Percentiles rank a stretch among this genome's conserved stretches.
phyloP scores from a whole-genome alignment of 2,329 filamentous ascomycete genomes.

The Verticillium alfalfae region DNA sequence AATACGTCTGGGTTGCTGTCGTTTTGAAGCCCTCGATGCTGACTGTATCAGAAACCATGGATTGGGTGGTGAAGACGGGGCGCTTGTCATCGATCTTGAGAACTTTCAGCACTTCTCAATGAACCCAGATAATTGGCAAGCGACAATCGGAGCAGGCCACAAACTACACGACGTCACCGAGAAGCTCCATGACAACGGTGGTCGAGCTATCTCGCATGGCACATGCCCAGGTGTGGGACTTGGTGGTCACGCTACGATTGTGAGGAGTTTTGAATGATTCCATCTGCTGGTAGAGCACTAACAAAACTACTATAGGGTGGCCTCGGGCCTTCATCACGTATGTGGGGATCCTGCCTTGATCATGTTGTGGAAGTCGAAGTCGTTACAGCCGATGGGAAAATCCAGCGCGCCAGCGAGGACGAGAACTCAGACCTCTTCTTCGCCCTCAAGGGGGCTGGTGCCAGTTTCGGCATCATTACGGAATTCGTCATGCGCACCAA shows the following conservation, averaged over 20 bases:
- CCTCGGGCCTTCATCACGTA: constrained; percentile 51
- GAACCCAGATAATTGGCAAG: constrained; percentile 45
- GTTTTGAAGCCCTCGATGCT: no score
- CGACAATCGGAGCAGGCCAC: constrained; percentile 49
- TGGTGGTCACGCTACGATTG: constrained; percentile 53
- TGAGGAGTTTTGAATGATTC: constrained; percentile 20
- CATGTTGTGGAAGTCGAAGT: constrained; percentile 50
- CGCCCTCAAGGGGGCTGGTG: constrained; percentile 50
- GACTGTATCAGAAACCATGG: constrained; percentile 18
- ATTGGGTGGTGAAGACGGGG: constrained; percentile 44
- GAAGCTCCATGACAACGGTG: constrained; percentile 42
- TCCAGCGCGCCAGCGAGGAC: constrained; percentile 39
- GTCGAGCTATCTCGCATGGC: constrained; percentile 54
- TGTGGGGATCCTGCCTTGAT: constrained; percentile 53
- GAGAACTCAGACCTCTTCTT: constrained; percentile 51
- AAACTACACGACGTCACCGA: constrained; percentile 46
- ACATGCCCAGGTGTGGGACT: constrained; percentile 55
- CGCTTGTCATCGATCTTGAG: constrained; percentile 47
- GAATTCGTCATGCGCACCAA: constrained; percentile 52
- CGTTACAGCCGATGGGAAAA: constrained; percentile 49
- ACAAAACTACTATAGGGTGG: constrained; percentile 37
- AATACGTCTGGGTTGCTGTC: constrained; percentile 10
- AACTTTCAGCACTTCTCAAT: constrained; percentile 49
- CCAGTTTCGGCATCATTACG: constrained; percentile 52
- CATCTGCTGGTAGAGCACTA: background rate